Evolutionary conservation across 164 flowering plant genomes (phyloP).

Genomic region (Sextonia rubra): DNA sequence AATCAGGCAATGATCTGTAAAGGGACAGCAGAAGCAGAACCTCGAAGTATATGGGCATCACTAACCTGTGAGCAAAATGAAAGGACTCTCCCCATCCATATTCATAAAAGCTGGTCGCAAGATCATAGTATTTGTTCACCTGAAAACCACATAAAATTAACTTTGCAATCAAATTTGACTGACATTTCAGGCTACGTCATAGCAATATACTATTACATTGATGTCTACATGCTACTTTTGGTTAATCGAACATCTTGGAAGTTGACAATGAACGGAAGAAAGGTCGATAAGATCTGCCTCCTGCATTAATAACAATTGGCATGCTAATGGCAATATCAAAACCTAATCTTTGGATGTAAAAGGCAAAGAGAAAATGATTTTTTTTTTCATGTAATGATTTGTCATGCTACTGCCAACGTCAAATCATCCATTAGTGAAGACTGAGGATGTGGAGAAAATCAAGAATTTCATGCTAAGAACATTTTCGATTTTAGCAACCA

Average conservation of each 20-base stretch:
- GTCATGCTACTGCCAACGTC: too few species aligned
- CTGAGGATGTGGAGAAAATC: too few species aligned
- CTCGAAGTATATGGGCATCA: not conserved
- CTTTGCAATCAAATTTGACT: not conserved
- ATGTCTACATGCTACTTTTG: too few species aligned
- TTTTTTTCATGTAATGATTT: not conserved
- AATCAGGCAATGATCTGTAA: too few species aligned
- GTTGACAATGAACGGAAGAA: too few species aligned
- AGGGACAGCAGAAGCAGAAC: too few species aligned
- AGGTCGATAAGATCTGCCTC: too few species aligned
- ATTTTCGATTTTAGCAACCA: too few species aligned
- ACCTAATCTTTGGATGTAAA: not conserved
- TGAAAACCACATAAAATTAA: constrained; percentile 27
- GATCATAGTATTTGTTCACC: constrained; percentile 99
- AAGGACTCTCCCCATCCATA: constrained; percentile 99
- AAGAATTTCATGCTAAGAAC: too few species aligned
- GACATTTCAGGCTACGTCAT: not conserved
- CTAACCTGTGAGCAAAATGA: constrained; percentile 92
- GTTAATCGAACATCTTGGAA: not conserved
- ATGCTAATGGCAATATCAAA: too few species aligned
- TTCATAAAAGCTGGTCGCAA: constrained; percentile 96
- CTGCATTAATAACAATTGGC: too few species aligned
- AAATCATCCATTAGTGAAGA: too few species aligned
- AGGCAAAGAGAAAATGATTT: not conserved
- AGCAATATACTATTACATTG: not conserved